A percentile compares a stretch with the other conserved stretches of the same genome.
Evolutionary conservation across 257 asterid species (phyloP).

Genomic region (Hygrophila difformis): DNA sequence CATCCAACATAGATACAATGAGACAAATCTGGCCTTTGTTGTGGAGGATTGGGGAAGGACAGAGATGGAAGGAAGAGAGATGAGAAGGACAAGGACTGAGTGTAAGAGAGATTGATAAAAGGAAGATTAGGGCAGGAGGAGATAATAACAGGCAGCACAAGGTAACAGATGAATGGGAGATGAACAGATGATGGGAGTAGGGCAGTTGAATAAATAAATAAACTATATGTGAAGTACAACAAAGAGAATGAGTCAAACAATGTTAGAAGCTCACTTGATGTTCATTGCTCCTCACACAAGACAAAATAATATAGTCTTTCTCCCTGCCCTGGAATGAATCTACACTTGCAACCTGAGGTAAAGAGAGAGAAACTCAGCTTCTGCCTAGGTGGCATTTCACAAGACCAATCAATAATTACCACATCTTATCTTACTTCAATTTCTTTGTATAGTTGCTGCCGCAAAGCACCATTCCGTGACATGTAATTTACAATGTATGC

Average conservation of each 20-base stretch:
- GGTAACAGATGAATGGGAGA: too few species aligned
- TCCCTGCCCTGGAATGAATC: conserved; percentile 99
- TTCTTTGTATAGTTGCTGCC: conserved; percentile 98
- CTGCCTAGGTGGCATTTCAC: neutral
- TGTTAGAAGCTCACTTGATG: conserved; percentile 64
- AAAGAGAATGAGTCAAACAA: conserved; percentile 1
- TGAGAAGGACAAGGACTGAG: conserved; percentile 1
- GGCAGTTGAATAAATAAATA: too few species aligned
- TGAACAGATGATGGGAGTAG: too few species aligned
- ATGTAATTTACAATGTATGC: conserved; percentile 95
- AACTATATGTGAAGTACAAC: neutral
- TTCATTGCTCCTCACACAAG: conserved; percentile 98
- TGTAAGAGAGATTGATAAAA: neutral
- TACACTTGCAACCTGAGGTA: conserved; percentile 90
- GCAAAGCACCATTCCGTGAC: conserved; percentile 93
- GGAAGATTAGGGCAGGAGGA: too few species aligned
- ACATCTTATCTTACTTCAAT: conserved; percentile 55
- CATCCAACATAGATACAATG: neutral
- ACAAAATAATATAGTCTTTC: conserved; percentile 85
- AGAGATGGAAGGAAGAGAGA: neutral
- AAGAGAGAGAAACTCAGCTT: conserved; percentile 13
- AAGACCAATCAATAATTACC: neutral
- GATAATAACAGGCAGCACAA: neutral
- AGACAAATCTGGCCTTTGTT: too few species aligned
- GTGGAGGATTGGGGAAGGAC: too few species aligned